Evolutionary conservation across 116 monocot species (phyloP), one percentile per base, ranked within the genome.

Genomic region (Phalaenopsis hybrid): DNA sequence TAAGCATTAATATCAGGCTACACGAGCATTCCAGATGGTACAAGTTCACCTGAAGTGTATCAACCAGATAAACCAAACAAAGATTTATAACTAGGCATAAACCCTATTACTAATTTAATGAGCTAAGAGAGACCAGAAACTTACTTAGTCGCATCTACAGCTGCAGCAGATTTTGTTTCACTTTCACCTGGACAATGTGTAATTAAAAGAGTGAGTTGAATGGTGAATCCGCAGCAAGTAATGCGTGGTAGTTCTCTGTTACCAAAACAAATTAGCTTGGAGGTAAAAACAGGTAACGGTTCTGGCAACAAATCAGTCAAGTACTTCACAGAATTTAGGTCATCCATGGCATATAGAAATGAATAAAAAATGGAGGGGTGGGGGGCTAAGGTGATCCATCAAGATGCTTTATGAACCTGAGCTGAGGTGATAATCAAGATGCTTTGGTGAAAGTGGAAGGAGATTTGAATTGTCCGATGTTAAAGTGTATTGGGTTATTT

Each of bases 101-200:
- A 7, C 6, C 67, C 23, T 67, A 9, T 11, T 25, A 28, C 67
- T 23, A 67, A 4, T 55, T 15, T 55, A 55, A 55, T 16, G 3
- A 55, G 16, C 55, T 55, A 78, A 76, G 33, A 44, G 15, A 78
- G 15, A 75, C 12, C 44, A 81, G 51, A 28, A 79, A 23, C 91
- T 77, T 86, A 96, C 96, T 96, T 96, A 78, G 96, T 96, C 84
- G 81, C 68, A 75, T 96, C 96, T 75, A 88, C 89, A 75, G 88
- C 79, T 80, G 91, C 88, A 57, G 87, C 68, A 23, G 90, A 65
- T 6, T 80, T 46, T 50, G 79, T 72, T 80, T 86, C 87, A 45
- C 45, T 83, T 86, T 86, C 87, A 78, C 88, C 94, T 92, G 83
- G 23, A 77, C n/a, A 75, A 75, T 9, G 44, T 23, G 11, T 45